Evolutionary conservation across 257 asterid species (phyloP).

Genomic region (Primulina tabacum): DNA sequence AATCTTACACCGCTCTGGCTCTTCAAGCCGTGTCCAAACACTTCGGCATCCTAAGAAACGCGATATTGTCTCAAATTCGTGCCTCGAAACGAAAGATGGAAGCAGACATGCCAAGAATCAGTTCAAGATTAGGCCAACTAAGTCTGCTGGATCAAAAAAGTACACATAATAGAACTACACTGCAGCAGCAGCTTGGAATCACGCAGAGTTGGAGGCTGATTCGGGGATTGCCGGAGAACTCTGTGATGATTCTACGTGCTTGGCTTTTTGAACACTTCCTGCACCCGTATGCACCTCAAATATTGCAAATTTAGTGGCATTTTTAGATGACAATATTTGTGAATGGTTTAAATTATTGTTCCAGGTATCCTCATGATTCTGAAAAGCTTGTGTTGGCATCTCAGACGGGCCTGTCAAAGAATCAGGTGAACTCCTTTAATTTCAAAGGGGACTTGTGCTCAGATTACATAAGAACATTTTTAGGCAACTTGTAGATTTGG

Average conservation of each 20-base stretch:
- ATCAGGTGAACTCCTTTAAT: conserved; percentile 47
- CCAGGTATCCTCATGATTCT: conserved; percentile 80
- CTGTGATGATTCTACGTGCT: conserved; percentile 76
- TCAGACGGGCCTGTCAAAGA: conserved; percentile 89
- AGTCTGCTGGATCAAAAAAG: conserved; percentile 56
- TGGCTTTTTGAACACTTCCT: conserved; percentile 97
- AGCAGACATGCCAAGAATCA: conserved; percentile 54
- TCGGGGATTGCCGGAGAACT: conserved; percentile 82
- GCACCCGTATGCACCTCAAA: conserved; percentile 59
- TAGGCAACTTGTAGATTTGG: neutral
- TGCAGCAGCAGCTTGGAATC: conserved; percentile 40
- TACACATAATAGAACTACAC: conserved; percentile 36
- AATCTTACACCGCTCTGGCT: conserved; percentile 75
- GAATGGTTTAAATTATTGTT: neutral
- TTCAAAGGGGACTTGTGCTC: neutral
- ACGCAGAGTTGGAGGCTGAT: conserved; percentile 72
- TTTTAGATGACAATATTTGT: neutral
- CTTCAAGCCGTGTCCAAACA: conserved; percentile 90
- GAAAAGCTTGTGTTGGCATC: conserved; percentile 88
- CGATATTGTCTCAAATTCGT: conserved; percentile 60
- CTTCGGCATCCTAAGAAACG: conserved; percentile 57
- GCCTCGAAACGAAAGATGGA: conserved; percentile 38
- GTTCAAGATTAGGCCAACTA: conserved; percentile 56
- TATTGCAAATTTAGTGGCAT: neutral
- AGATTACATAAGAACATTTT: neutral